A percentile compares a stretch with the other conserved stretches of the same genome.
phyloP scores from a whole-genome alignment of 768 basidiomycete species.

The Leucocoprinus leucothites region DNA sequence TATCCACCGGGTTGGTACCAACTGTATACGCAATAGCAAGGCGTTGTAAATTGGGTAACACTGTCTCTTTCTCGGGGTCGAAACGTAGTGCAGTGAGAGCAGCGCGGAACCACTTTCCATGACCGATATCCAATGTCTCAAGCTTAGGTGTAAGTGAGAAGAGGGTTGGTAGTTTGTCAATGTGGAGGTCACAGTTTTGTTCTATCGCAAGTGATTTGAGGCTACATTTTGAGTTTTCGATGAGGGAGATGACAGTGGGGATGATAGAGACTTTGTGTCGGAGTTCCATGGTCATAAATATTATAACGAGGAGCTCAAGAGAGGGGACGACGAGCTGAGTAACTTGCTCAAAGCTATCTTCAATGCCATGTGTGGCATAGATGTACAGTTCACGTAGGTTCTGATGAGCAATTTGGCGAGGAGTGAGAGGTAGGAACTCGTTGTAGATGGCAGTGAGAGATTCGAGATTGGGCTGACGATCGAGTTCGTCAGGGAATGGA shows the following conservation, averaged over 20 bases:
- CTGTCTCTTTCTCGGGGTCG: not conserved
- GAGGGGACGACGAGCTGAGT: not conserved
- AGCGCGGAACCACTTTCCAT: not conserved
- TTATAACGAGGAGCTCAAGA: not conserved
- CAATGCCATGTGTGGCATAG: not conserved
- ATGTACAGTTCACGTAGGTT: not conserved
- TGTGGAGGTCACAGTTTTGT: not conserved
- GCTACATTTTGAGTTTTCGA: not conserved
- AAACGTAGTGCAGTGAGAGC: not conserved
- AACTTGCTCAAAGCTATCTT: not conserved
- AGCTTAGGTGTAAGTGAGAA: not conserved
- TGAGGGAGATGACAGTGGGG: not conserved
- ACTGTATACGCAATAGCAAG: not conserved
- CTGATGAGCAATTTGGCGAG: not conserved
- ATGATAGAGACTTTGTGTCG: not conserved
- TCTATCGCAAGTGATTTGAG: slow-evolving; percentile 3
- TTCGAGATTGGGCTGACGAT: not conserved
- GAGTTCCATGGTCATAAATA: not conserved
- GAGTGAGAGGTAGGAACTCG: not conserved
- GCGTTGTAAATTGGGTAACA: not conserved
- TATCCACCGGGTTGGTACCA: not conserved
- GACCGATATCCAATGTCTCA: slow-evolving; percentile 2
- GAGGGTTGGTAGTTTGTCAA: not conserved
- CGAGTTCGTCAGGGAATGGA: not conserved
- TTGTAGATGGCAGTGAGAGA: not conserved